phyloP scores from a whole-genome alignment of 805 yeast species.

The Scheffersomyces coipomensis region DNA sequence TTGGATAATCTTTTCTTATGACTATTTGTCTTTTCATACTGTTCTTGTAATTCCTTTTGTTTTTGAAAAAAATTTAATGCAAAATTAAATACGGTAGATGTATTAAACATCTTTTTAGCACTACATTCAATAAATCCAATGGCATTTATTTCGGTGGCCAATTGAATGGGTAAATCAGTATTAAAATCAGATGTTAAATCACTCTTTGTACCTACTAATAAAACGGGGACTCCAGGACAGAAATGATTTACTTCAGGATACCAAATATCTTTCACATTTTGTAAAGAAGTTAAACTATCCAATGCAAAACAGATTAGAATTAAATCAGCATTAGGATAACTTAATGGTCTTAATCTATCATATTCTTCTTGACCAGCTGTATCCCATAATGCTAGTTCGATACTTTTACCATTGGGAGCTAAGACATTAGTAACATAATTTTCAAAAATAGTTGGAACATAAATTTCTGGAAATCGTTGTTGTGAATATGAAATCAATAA shows the following conservation, averaged over 20 bases:
- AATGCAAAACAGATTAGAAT: conserved; percentile 75
- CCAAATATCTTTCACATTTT: conserved; percentile 80
- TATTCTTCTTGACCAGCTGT: conserved; percentile 91
- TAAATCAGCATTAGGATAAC: conserved; percentile 77
- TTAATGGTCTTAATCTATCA: conserved; percentile 73
- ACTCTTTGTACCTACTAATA: conserved; percentile 79
- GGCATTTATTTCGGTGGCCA: conserved; percentile 65
- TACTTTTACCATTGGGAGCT: conserved; percentile 70
- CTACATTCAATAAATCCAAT: conserved; percentile 76
- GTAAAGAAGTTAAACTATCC: conserved; percentile 59
- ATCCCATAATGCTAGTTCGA: conserved; percentile 81
- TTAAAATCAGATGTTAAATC: conserved; percentile 49
- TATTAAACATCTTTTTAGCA: conserved; percentile 66
- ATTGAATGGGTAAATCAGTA: conserved; percentile 47
- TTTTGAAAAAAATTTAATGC: conserved; percentile 50
- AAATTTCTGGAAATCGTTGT: conserved; percentile 66
- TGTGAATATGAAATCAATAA: conserved; percentile 65
- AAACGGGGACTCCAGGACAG: conserved; percentile 75
- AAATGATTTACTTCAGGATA: conserved; percentile 81
- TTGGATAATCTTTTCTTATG: conserved; percentile 33
- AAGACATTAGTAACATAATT: conserved; percentile 69
- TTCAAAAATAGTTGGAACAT: conserved; percentile 83
- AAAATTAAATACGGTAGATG: conserved; percentile 63
- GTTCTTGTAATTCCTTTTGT: conserved; percentile 33
- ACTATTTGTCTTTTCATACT: conserved; percentile 27